These are phyloP conservation scores for Colletotrichum limetticola DNA, from an alignment of 2,329 filamentous ascomycete species.

Conservation along the genomic window DNA sequence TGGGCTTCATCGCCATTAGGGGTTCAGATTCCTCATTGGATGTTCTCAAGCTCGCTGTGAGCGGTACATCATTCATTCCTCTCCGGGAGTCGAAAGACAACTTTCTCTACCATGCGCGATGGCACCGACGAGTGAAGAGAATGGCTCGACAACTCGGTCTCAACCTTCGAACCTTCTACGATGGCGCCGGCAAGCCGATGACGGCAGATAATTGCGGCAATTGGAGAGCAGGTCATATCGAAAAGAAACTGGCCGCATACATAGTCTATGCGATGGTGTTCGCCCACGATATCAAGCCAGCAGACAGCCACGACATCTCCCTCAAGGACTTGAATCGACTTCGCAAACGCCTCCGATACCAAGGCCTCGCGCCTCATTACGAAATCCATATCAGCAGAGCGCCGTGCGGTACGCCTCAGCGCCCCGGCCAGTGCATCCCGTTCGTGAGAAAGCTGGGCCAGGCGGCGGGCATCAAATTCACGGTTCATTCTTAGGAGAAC, in stretches of 20 bases:
- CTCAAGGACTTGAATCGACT: neutral
- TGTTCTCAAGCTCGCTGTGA: neutral
- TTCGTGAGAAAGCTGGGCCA: neutral
- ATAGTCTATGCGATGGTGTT: slow-evolving; percentile 43
- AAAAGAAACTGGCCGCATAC: slow-evolving; percentile 52
- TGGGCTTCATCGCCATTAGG: neutral
- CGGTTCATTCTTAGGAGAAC: slow-evolving; percentile 13
- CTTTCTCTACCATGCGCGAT: slow-evolving; percentile 43
- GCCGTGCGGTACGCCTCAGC: neutral
- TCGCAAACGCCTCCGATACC: accelerated
- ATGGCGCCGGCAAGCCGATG: slow-evolving; percentile 26
- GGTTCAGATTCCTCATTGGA: accelerated
- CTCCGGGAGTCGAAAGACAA: neutral
- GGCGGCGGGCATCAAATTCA: neutral
- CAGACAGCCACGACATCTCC: neutral
- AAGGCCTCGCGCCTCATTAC: accelerated
- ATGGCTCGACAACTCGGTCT: slow-evolving; percentile 44
- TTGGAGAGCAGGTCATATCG: slow-evolving; percentile 48
- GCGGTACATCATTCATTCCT: neutral
- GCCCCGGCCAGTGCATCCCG: neutral
- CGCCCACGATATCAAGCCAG: neutral
- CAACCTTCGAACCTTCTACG: slow-evolving; percentile 43
- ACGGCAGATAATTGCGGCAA: slow-evolving; percentile 1
- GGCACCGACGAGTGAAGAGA: slow-evolving; percentile 43
- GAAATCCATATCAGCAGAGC: slow-evolving; percentile 15